These are phyloP conservation scores for Schoenoplectus triqueter DNA, from an alignment of 202 grass and related monocot genomes.

Conservation along the genomic window DNA sequence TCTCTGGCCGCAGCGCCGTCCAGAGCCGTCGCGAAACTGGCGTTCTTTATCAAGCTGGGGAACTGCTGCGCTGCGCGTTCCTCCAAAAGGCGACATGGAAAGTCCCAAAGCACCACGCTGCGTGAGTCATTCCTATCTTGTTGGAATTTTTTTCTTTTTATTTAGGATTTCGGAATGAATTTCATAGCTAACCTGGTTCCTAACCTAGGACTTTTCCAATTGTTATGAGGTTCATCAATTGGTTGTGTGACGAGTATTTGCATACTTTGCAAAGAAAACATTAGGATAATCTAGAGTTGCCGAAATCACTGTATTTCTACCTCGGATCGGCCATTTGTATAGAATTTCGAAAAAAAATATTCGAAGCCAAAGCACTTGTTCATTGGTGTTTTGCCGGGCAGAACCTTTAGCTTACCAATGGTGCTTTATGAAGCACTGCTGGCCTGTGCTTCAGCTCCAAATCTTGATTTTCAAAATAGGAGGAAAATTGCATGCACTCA, in stretches of 20 bases:
- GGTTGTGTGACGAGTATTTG: neutral
- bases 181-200: neutral
- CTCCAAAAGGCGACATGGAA: neutral
- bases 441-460: no score
- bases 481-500: no score
- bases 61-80: conserved; percentile 36
- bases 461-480: no score
- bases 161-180: neutral
- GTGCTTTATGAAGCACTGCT: no score
- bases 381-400: no score
- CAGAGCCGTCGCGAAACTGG: conserved; percentile 13
- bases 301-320: neutral
- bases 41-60: conserved; percentile 33
- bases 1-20: neutral
- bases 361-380: no score
- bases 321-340: neutral
- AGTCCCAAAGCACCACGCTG: neutral
- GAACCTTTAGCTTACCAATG: no score
- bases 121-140: neutral
- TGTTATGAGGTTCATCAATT: neutral
- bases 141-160: neutral
- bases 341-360: neutral
- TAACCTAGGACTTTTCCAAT: no score
- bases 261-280: neutral
- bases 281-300: conserved; percentile 1